These are phyloP conservation scores for Cutaneotrichosporon sp. DNA, from an alignment of 1,284 basidiomycete species.

Conservation along the genomic window DNA sequence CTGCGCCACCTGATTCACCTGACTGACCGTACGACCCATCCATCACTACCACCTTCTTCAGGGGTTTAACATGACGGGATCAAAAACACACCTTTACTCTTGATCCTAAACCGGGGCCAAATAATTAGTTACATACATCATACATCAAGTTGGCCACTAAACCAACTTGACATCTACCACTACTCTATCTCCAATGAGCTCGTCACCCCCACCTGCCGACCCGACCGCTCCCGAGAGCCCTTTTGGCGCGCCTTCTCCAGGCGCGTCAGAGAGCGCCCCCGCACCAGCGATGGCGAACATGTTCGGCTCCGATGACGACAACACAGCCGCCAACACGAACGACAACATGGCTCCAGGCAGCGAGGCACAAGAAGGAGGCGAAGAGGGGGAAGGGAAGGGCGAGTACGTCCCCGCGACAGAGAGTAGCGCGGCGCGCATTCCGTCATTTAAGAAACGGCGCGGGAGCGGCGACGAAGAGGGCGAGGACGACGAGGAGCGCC, in stretches of 20 bases:
- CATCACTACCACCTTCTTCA: too few species aligned
- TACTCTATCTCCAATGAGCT: conserved; percentile 7
- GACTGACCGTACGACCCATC: too few species aligned
- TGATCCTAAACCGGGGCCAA: background rate
- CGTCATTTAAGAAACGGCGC: conserved; percentile 52
- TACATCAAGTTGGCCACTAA: background rate
- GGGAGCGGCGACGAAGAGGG: conserved; percentile 55
- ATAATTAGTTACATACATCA: background rate
- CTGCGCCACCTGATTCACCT: too few species aligned
- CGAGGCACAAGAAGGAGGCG: background rate
- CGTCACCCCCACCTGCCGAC: conserved; percentile 10
- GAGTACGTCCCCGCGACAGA: conserved; percentile 63
- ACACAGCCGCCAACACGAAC: background rate
- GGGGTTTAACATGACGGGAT: too few species aligned
- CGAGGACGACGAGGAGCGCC: conserved; percentile 56
- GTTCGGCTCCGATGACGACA: conserved; percentile 5
- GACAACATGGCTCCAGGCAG: conserved; percentile 5
- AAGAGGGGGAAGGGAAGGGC: conserved; percentile 47
- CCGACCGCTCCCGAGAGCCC: conserved; percentile 2
- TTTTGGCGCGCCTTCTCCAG: conserved; percentile 21
- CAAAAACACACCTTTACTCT: too few species aligned
- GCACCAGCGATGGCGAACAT: background rate
- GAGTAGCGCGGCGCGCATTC: conserved; percentile 41
- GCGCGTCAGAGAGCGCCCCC: conserved; percentile 3
- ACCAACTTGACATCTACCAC: background rate